Evolutionary conservation across 106 monocot species (phyloP), one percentile per base, ranked within the genome.

Genomic region (Chionographis japonica): DNA sequence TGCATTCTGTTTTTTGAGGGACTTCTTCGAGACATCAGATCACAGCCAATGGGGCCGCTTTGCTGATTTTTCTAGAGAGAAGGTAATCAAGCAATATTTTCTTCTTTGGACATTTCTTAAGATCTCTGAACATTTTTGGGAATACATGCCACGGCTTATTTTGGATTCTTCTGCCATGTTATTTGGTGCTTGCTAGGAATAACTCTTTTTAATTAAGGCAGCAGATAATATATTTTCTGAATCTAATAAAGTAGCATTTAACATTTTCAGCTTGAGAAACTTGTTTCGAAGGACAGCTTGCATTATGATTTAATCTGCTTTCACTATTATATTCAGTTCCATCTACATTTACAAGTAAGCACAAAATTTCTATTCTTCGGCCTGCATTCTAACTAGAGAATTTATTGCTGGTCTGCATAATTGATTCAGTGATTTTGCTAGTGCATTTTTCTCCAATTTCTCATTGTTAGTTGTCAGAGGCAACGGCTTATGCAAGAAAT

Each of bases 21-120:
- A 94, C 73, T 94, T 94, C 54, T 94, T 94, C 78, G 94, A 90
- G 70, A 94, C 90, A 71, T 88, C 94, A 60, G 94, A 94, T 77
- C 94, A 91, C 69, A 88, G 68, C 68, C 90, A 94, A 61, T 94
- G 94, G 94, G 94, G 94, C 9, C 71, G 84, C 2, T 94, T 85
- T 85, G 66, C 85, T 71, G 75, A 83, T 46, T 85, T 82, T 79
- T 90, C 90, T 2, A 80, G 74, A 53, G 90, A 88, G 66, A 94
- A 90, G 94, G 94, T 83, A 39, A 37, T 12, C 10, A 0, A 63
- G 10, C 54, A 62, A 37, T 19, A 36, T 42, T 37, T 56, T 63
- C 14, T 2, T 41, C 60, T 11, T 14, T 8, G 15, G 9, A 54
- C 58, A 59, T 56, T 50, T 18, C 19, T 52, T 38, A 46, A 46